A percentile compares a stretch with the other conserved stretches of the same genome.
Conservation (phyloP, 2,329 filamentous ascomycete genomes). For the Aureobasidium subglaciale region DNA sequence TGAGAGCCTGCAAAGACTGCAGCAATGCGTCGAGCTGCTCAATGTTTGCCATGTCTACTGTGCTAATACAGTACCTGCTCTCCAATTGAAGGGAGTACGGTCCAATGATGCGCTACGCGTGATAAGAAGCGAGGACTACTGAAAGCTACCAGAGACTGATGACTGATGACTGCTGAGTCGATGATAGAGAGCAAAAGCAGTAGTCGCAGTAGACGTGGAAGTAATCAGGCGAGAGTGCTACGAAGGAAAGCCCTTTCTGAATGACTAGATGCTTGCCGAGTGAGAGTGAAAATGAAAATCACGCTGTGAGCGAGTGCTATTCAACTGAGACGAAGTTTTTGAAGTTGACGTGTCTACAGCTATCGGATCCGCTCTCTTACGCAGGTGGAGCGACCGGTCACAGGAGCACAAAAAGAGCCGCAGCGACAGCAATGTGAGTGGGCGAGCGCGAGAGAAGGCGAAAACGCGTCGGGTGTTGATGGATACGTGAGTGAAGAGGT, state of each 20-base stretch:
- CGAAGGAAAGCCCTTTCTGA: background rate
- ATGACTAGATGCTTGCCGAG: background rate
- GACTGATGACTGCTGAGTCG: background rate
- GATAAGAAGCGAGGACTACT: constrained; percentile 2
- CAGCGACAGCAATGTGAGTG: constrained; percentile 3
- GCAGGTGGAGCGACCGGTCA: constrained; percentile 12
- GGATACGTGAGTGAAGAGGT: background rate
- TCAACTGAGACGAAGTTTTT: constrained; percentile 12
- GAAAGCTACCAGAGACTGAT: constrained; percentile 11
- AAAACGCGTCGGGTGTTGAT: constrained; percentile 4
- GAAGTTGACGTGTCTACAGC: constrained; percentile 14
- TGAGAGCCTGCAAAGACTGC: constrained; percentile 84
- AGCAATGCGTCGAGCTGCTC: constrained; percentile 84
- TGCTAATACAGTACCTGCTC: constrained; percentile 16
- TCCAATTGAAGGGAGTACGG: constrained; percentile 6
- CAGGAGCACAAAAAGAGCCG: constrained; percentile 10
- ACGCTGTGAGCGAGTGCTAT: constrained; percentile 11
- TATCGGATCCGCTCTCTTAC: constrained; percentile 14
- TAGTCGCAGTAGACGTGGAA: background rate
- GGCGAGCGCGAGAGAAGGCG: background rate
- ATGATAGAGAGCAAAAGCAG: background rate
- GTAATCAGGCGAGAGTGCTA: constrained; percentile 1
- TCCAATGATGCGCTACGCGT: constrained; percentile 7
- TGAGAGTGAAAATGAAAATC: background rate
- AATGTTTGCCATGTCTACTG: constrained; percentile 42